phyloP scores from a whole-genome alignment of 331 rosid genomes.

The Prunus yedoensis region DNA sequence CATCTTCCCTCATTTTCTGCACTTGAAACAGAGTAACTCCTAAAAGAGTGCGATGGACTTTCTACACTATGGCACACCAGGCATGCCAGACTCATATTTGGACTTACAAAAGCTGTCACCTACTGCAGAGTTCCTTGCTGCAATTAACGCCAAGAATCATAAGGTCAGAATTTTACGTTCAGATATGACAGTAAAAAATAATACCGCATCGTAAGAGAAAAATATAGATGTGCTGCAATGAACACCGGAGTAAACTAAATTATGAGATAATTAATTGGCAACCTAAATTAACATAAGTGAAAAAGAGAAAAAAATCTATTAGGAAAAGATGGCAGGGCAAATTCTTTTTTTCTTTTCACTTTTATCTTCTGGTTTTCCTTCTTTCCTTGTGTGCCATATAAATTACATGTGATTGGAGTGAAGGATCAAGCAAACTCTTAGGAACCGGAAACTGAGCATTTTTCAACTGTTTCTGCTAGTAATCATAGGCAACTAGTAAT shows the following conservation, averaged over 20 bases:
- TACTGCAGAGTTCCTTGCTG: constrained; percentile 26
- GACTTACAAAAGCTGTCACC: constrained; percentile 25
- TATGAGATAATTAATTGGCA: too few species aligned
- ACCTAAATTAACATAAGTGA: neutral
- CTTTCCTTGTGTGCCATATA: too few species aligned
- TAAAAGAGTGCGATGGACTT: constrained; percentile 79
- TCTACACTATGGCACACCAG: constrained; percentile 86
- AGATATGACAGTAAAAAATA: neutral
- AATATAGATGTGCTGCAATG: neutral
- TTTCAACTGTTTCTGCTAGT: neutral
- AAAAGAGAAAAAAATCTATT: neutral
- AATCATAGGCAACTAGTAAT: neutral
- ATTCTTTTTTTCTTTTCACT: neutral
- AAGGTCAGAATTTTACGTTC: neutral
- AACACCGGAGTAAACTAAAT: too few species aligned
- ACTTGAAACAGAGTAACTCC: constrained; percentile 79
- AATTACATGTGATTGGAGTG: neutral
- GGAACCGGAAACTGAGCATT: neutral
- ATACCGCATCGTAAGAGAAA: neutral
- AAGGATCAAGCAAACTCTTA: neutral
- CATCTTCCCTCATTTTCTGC: constrained; percentile 85
- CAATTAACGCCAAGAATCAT: constrained; percentile 15
- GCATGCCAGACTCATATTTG: constrained; percentile 78
- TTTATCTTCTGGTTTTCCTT: too few species aligned
- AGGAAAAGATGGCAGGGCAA: neutral